Conservation (phyloP, 1,284 basidiomycete species). For the Inonotus hispidus region DNA sequence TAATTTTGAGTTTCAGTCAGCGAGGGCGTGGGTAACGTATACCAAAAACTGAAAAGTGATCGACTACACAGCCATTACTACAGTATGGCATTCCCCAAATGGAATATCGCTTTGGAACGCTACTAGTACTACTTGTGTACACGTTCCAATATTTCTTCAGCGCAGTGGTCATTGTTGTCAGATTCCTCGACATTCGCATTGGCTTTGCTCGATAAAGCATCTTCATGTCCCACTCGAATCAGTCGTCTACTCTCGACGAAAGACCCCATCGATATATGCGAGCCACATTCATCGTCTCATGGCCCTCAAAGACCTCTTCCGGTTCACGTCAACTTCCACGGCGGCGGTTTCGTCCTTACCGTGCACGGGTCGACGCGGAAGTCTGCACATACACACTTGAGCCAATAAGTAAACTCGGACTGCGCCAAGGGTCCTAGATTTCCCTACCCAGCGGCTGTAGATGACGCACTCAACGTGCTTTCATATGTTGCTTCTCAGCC, state of each 20-base stretch:
- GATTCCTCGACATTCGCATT: conserved; percentile 6
- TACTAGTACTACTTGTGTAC: not conserved
- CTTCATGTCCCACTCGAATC: conserved; percentile 9
- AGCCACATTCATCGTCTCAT: conserved; percentile 2
- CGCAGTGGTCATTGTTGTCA: not conserved
- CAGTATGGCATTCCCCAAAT: not conserved
- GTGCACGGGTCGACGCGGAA: conserved; percentile 14
- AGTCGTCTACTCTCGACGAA: conserved; percentile 1
- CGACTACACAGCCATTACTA: not conserved
- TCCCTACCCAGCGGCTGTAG: conserved; percentile 20
- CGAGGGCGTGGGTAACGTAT: not conserved
- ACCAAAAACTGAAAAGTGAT: not conserved
- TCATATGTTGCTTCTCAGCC: conserved; percentile 13
- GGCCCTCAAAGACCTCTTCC: conserved; percentile 5
- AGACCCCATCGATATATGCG: conserved; percentile 15
- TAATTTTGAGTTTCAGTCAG: not conserved
- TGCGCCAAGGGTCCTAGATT: conserved; percentile 20
- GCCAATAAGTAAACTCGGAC: conserved; percentile 18
- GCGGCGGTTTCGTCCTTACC: conserved; percentile 14
- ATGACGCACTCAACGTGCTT: conserved; percentile 19
- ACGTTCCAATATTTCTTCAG: not conserved
- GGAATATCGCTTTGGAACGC: not conserved
- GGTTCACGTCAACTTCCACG: conserved; percentile 18
- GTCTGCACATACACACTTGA: conserved; percentile 15
- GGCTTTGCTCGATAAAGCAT: conserved; percentile 9